Conservation (phyloP, 805 yeast species). For the Priceomyces haplophilus region DNA sequence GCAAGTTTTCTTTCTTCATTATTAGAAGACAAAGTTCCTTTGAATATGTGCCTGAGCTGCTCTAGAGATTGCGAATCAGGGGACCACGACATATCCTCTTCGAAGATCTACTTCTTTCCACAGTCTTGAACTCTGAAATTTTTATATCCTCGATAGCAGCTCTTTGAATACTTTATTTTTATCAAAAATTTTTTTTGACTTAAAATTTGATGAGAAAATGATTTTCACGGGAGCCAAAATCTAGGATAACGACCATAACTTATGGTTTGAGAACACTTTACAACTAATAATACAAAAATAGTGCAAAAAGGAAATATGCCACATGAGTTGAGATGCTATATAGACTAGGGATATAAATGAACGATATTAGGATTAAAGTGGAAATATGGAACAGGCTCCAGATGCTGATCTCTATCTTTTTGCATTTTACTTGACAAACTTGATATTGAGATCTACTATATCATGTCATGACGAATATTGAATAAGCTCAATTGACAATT, state of each 20-base stretch:
- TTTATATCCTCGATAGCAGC: background rate
- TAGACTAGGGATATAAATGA: too few species aligned
- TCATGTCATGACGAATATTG: too few species aligned
- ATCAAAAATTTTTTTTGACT: background rate
- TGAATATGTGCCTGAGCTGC: constrained; percentile 64
- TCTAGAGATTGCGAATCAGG: constrained; percentile 61
- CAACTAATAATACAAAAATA: background rate
- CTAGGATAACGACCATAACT: background rate
- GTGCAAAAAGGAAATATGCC: background rate
- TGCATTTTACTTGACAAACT: background rate
- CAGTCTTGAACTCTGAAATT: background rate
- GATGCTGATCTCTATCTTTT: background rate
- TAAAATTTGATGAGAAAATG: constrained; percentile 1
- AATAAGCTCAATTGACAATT: too few species aligned
- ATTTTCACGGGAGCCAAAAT: background rate
- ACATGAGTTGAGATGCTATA: background rate
- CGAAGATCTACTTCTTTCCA: background rate
- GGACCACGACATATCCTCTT: constrained; percentile 52
- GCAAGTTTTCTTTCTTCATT: constrained; percentile 59
- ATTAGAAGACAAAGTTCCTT: constrained; percentile 67
- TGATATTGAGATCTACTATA: too few species aligned
- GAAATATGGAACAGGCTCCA: background rate
- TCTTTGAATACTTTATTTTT: background rate
- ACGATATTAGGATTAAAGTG: too few species aligned
- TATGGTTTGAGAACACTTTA: background rate